Evolutionary conservation across 257 asterid species (phyloP).

Genomic region (Solanum medicagineum): DNA sequence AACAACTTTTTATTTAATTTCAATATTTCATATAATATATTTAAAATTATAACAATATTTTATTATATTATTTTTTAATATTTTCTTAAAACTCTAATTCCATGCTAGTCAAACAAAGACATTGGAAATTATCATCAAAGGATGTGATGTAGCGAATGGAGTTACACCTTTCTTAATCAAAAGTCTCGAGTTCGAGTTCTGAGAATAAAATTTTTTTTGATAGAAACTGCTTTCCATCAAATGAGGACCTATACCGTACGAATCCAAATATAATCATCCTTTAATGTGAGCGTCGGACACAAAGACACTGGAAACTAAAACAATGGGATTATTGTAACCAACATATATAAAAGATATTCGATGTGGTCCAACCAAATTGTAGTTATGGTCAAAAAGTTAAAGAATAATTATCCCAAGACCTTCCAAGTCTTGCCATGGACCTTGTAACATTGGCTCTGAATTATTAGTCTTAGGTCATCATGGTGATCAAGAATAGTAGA

Average conservation of each 20-base stretch:
- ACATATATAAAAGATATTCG: not conserved
- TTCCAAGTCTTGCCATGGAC: not conserved
- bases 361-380: not conserved
- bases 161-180: no score
- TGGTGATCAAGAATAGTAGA: not conserved
- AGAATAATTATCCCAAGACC: not conserved
- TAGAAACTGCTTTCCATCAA: no score
- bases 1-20: no score
- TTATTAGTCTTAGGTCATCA: not conserved
- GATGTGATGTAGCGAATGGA: no score
- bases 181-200: no score
- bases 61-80: not conserved
- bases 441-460: not conserved
- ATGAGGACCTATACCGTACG: accelerated
- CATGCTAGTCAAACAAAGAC: not conserved
- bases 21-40: not conserved
- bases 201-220: no score
- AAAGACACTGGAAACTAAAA: not conserved
- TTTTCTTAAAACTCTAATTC: not conserved
- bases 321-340: not conserved
- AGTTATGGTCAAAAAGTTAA: not conserved
- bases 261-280: no score
- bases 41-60: not conserved
- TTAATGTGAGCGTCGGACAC: no score
- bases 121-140: no score